phyloP scores from a whole-genome alignment of 345 rosid species.

The Diplotaxis tenuifolia region DNA sequence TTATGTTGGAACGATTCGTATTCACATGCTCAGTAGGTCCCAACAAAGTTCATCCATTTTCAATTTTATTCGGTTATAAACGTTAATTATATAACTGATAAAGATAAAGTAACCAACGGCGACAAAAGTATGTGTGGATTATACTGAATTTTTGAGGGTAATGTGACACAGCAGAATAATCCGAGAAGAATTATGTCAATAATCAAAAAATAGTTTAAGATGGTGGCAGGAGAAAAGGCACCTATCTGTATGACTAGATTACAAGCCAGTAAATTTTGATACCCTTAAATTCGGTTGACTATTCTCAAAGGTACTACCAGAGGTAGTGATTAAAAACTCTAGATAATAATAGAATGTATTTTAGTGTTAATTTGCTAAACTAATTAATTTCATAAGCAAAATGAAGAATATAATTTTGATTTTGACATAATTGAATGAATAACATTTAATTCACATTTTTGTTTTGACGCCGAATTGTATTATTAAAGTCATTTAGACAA shows the following conservation, averaged over 20 bases:
- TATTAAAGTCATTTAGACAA: no score
- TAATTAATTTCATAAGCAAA: no score
- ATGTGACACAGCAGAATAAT: conserved; percentile 18
- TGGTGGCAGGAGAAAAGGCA: conserved; percentile 23
- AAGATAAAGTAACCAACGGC: conserved; percentile 33
- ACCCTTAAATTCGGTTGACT: conserved; percentile 25
- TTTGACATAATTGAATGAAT: no score
- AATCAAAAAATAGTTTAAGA: conserved; percentile 20
- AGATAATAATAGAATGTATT: no score
- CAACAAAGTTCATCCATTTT: conserved; percentile 26
- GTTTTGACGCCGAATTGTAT: no score
- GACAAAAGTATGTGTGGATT: conserved; percentile 30
- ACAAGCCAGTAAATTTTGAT: conserved; percentile 29
- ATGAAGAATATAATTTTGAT: no score
- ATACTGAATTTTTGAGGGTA: conserved; percentile 11
- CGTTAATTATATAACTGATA: conserved; percentile 15
- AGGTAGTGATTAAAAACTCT: no score
- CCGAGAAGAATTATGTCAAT: conserved; percentile 15
- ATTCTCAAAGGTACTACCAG: no score
- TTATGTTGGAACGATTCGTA: conserved; percentile 13
- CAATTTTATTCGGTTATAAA: conserved; percentile 20
- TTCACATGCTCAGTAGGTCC: conserved; percentile 31
- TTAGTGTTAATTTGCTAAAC: no score
- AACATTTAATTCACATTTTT: no score
- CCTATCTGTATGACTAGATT: conserved; percentile 27